These are phyloP conservation scores for Lactuca sativa DNA, from an alignment of 129 eudicot species.

Conservation along the genomic window DNA sequence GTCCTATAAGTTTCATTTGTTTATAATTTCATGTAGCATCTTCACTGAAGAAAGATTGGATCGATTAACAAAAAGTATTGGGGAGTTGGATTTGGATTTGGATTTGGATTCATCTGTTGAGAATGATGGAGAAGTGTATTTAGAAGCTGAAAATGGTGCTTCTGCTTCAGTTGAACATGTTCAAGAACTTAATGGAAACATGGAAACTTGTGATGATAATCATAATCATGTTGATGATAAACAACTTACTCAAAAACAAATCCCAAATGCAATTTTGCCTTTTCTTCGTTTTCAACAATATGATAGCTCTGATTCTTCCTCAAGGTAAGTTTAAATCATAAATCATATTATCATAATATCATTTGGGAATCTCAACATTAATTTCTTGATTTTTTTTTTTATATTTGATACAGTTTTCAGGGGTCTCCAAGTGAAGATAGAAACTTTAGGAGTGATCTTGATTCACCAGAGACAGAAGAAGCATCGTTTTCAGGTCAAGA, in stretches of 20 bases:
- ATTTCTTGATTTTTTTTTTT: conserved; percentile 6
- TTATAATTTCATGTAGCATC: conserved; percentile 53
- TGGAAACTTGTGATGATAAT: conserved; percentile 30
- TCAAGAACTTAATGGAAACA: conserved; percentile 39
- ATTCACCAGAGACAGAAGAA: conserved; percentile 77
- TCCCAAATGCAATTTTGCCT: conserved; percentile 73
- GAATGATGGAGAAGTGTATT: conserved; percentile 35
- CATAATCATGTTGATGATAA: conserved; percentile 35
- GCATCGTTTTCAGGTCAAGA: conserved; percentile 86
- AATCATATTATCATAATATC: conserved; percentile 5
- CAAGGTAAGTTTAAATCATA: conserved; percentile 47
- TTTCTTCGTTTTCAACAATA: conserved; percentile 59
- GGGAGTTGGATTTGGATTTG: conserved; percentile 49
- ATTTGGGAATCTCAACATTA: conserved; percentile 1
- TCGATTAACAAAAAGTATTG: conserved; percentile 64
- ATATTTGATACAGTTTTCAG: conserved; percentile 60
- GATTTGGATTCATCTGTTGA: conserved; percentile 16
- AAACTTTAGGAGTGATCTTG: conserved; percentile 68
- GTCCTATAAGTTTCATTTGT: background rate
- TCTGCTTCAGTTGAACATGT: conserved; percentile 28
- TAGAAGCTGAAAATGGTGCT: conserved; percentile 40
- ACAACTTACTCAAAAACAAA: conserved; percentile 43
- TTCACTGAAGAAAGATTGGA: conserved; percentile 90
- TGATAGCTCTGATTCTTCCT: conserved; percentile 87
- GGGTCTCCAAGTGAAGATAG: conserved; percentile 85